phyloP scores from a whole-genome alignment of 345 rosid genomes.

The Turritis glabra region DNA sequence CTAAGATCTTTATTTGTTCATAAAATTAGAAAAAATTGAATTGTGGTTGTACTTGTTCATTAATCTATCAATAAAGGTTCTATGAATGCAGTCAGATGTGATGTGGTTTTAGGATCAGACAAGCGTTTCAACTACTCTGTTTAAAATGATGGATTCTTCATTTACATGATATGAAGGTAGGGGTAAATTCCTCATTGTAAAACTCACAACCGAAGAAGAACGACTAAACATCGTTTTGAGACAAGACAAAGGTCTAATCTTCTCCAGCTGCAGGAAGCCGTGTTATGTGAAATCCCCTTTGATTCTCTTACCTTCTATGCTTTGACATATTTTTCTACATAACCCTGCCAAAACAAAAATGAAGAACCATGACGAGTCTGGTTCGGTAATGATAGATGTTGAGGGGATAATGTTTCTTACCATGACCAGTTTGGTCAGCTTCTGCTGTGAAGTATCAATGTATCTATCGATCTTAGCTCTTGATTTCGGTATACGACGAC shows the following conservation, averaged over 20 bases:
- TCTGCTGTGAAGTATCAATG: slow-evolving; percentile 65
- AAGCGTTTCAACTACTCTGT: not conserved
- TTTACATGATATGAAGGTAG: not conserved
- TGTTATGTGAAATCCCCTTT: not conserved
- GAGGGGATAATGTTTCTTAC: slow-evolving; percentile 44
- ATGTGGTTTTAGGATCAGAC: not conserved
- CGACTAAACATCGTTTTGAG: slow-evolving; percentile 1
- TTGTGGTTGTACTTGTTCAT: not conserved
- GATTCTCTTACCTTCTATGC: slow-evolving; percentile 43
- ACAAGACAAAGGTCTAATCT: slow-evolving; percentile 22
- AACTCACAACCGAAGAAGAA: slow-evolving; percentile 6
- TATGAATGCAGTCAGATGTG: not conserved
- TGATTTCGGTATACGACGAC: slow-evolving; percentile 77
- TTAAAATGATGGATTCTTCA: slow-evolving; percentile 10
- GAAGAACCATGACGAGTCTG: slow-evolving; percentile 9
- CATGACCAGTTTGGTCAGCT: slow-evolving; percentile 90
- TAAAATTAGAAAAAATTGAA: not conserved
- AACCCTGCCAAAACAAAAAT: slow-evolving; percentile 59
- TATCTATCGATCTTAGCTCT: slow-evolving; percentile 78
- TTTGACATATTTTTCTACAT: slow-evolving; percentile 79
- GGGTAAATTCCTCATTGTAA: slow-evolving; percentile 10
- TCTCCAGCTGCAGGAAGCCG: not conserved
- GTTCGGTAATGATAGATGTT: not conserved
- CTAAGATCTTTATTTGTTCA: not conserved
- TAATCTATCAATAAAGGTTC: not conserved